phyloP scores from a whole-genome alignment of 2,329 filamentous ascomycete species.

The Exophiala oligosperma region DNA sequence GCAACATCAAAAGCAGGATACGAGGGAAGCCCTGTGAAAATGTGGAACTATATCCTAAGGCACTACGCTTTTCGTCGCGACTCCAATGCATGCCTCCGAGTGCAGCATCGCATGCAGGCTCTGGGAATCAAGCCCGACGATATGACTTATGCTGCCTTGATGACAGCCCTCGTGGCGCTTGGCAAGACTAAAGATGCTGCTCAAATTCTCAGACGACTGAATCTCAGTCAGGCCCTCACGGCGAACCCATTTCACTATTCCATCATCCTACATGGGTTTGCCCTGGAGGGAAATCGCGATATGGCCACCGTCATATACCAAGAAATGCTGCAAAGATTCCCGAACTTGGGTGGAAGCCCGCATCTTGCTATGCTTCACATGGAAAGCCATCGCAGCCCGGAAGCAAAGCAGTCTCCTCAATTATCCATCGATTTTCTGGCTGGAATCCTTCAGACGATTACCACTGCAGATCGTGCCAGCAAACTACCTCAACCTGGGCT shows the following conservation, averaged over 20 bases:
- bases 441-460: slow-evolving; percentile 39
- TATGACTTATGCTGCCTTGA: slow-evolving; percentile 62
- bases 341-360: slow-evolving; percentile 35
- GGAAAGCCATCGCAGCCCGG: slow-evolving; percentile 33
- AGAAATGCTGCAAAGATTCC: slow-evolving; percentile 41
- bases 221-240: slow-evolving; percentile 39
- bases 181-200: slow-evolving; percentile 57
- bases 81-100: slow-evolving; percentile 52
- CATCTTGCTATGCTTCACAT: slow-evolving; percentile 38
- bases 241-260: slow-evolving; percentile 47
- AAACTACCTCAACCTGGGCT: slow-evolving; percentile 41
- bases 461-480: slow-evolving; percentile 44
- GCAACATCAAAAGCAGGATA: slow-evolving; percentile 55
- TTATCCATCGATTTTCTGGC: slow-evolving; percentile 37
- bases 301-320: slow-evolving; percentile 53
- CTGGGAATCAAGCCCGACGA: slow-evolving; percentile 53
- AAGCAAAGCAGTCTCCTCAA: not conserved
- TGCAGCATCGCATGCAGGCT: slow-evolving; percentile 57
- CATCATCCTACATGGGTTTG: slow-evolving; percentile 52
- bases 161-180: slow-evolving; percentile 56
- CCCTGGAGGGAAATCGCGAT: slow-evolving; percentile 46
- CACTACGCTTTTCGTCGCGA: slow-evolving; percentile 67
- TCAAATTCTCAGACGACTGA: slow-evolving; percentile 48
- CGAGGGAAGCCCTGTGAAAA: slow-evolving; percentile 56
- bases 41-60: slow-evolving; percentile 78